Base-by-base conservation (phyloP, 352 stramenopile genomes). In the Phytophthora brassicae region DNA sequence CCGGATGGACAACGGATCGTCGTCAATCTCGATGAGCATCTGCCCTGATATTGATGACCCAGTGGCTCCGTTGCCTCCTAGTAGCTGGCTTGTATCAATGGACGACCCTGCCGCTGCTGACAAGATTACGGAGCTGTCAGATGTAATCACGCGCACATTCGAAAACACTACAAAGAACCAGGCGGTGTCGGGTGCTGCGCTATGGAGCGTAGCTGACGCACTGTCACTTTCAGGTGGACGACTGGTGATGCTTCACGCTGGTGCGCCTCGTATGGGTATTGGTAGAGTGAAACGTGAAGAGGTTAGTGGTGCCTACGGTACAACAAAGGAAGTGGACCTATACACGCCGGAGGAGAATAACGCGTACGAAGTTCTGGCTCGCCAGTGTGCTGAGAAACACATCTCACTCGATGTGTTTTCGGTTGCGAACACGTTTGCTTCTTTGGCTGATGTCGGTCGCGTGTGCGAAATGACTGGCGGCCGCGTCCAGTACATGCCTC, bases 331-430 rank as follows among this genome's bases (percentile, higher is more conserved):
- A 50, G 86, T 94, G 36, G 84, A 94, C 28, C 51, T 94, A 45
- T 94, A 93, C 63, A 92, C 84, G 13, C 84, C 81, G 0, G 73
- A 91, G 46, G 74, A 84, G 23, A 73, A 73, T 35, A 89, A 90
- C 45, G 54, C 68, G 49, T 96, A 94, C 65, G 81, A 91, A 41
- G 69, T 63, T 17, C 56, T 92, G 16, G 81, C 84, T 28, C 77
- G 76, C 16, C 61, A 81, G 53, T 95, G 83, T 44, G 87, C 82
- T 41, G 80, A 93, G 50, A 77, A 60, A 11, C 86, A 94, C 63
- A 88, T 96, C 61, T 94, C 84, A 16, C 62, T 96, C 14, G 88
- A 96, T 56, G 75, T 96, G 8, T 94, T 92, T 47, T 90, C 81
- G 20, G 87, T 93, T 47, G 88, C 84, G 9, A 94, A 94, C 60